Evolutionary conservation across 192 early-diverging fungal genomes (phyloP), one percentile per base, ranked within the genome.

Genomic region (Entomortierella chlamydospora): DNA sequence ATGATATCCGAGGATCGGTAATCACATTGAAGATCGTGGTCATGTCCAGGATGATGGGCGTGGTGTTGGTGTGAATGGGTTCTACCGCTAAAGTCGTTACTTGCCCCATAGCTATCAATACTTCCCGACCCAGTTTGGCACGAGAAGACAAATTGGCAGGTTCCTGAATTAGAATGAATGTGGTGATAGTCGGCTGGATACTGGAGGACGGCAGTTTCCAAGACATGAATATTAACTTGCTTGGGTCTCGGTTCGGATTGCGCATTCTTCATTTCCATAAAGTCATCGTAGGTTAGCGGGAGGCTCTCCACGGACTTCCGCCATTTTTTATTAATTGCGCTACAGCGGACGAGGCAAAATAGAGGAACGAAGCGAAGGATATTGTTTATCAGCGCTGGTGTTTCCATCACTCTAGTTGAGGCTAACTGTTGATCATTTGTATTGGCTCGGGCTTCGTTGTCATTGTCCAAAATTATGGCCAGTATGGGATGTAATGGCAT

Each of bases 61-160:
- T 72, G 61, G 31, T 72, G 61, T 12, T 51, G 54, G 7, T 64
- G 61, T n/a, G 22, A 33, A 25, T 63, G 61, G 17, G 22, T 9
- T 0, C 47, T 12, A 20, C 29, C n/a, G 43, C 54, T 72, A 20
- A 25, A 26, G 11, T 13, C 52, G 60, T 60, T 63, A 1, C 59
- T 57, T n/a, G n/a, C n/a, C n/a, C n/a, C 34, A 28, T 54, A 53
- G 34, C 57, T 64, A 23, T 57, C 70, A 2, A 30, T 37, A 20
- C 53, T 58, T 1, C 33, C 61, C 4, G 43, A 55, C 23, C 28
- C 18, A 20, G 70, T 30, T 37, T 72, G 70, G 34, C 70, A 72
- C 12, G 70, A 72, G 28, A 72, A 64, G 2, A 72, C 45, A 37
- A 72, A 72, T 8, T 64, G 69, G 13, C 43, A 23, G 17, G 41